phyloP scores from a whole-genome alignment of 805 yeast species.

The Helenozyma rhizophorensis region DNA sequence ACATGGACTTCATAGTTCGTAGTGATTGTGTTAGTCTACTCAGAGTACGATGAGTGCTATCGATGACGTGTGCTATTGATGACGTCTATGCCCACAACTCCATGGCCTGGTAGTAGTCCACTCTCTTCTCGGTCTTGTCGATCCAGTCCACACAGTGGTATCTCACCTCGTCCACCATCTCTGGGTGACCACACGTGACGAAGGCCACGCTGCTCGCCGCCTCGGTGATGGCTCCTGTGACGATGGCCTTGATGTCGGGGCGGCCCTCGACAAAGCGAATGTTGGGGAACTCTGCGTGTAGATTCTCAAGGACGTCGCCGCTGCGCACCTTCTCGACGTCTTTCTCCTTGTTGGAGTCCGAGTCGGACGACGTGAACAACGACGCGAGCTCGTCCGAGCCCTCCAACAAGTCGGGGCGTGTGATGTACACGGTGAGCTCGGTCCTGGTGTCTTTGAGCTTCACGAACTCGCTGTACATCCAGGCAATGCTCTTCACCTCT shows the following conservation, averaged over 20 bases:
- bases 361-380: conserved; percentile 3
- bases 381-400: conserved; percentile 6
- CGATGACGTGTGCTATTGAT: background rate
- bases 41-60: no score
- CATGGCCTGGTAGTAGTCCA: conserved; percentile 11
- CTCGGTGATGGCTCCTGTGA: conserved; percentile 4
- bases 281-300: conserved; percentile 6
- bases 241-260: conserved; percentile 5
- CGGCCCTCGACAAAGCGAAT: conserved; percentile 8
- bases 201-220: conserved; percentile 5
- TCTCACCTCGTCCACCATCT: conserved; percentile 12
- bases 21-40: no score
- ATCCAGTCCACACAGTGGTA: conserved; percentile 4
- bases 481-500: conserved; percentile 18
- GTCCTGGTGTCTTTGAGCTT: conserved; percentile 17
- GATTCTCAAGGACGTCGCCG: conserved; percentile 2
- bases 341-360: conserved; percentile 10
- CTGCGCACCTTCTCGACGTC: conserved; percentile 7
- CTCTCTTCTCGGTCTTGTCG: conserved; percentile 10
- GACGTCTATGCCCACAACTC: conserved; percentile 18
- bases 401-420: conserved; percentile 25
- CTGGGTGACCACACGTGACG: conserved; percentile 11
- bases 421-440: conserved; percentile 33
- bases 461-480: conserved; percentile 23
- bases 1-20: no score